Conservation (phyloP, 75 land plant genomes). For the Pinus albicaulis region DNA sequence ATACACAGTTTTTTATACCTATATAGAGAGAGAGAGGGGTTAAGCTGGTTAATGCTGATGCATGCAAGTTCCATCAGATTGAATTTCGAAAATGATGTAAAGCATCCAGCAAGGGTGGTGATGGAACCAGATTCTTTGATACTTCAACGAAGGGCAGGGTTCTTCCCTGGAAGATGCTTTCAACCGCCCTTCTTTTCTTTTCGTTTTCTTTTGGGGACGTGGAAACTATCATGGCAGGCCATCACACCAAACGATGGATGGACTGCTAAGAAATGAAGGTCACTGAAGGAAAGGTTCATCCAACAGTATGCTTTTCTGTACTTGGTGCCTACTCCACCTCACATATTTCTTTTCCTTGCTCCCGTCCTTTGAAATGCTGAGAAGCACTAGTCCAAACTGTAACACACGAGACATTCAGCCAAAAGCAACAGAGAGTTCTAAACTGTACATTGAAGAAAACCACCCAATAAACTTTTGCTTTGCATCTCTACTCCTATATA, state of each 20-base stretch:
- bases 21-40: too few relatives aligned
- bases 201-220: background rate
- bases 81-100: too few relatives aligned
- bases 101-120: too few relatives aligned
- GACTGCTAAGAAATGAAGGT: background rate
- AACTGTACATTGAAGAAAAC: background rate
- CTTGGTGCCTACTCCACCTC: slow-evolving; percentile 2
- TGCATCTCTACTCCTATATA: background rate
- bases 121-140: too few relatives aligned
- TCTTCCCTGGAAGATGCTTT: background rate
- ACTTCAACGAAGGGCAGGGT: background rate
- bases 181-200: background rate
- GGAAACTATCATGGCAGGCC: background rate
- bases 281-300: too few relatives aligned
- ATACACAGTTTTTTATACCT: too few relatives aligned
- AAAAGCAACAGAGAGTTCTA: background rate
- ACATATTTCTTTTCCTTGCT: background rate
- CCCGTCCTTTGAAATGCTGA: background rate
- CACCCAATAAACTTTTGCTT: background rate
- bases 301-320: too few relatives aligned
- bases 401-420: background rate
- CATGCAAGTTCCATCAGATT: too few relatives aligned
- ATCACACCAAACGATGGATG: background rate
- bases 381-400: background rate
- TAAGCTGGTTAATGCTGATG: too few relatives aligned